Base-by-base conservation (phyloP, 345 rosid species). In the Melastoma malabathricum region DNA sequence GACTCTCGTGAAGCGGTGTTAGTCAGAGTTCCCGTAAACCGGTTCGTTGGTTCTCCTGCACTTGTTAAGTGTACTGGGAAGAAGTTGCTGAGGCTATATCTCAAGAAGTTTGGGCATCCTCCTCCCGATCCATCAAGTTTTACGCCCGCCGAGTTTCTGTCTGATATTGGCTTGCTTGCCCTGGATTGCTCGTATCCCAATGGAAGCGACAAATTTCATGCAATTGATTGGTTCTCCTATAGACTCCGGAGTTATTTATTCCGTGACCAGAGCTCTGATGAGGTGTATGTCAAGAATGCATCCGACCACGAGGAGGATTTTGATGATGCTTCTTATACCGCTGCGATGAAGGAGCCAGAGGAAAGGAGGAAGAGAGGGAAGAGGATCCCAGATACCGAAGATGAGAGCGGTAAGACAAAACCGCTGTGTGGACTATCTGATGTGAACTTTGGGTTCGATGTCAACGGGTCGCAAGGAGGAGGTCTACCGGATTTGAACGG, bases 141-240 rank as follows among this genome's bases (percentile, higher is more conserved):
- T 59, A 64, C 92, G 52, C 63, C 69, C 2, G 65, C 72, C 31
- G 78, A 78, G 48, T 62, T 86, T 69, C 76, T 86, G 38, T 64
- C 81, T 3, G 76, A 74, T 59, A 86, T 90, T 44, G 60, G 61
- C 48, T 60, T 43, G 29, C 49, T 74, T 14, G 94, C 96, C 53
- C 72, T 77, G 51, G 80, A 74, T 64, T 71, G 72, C 50, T 56
- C 44, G 46, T 60, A 65, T 61, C 65, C 76, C n/a, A 65, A 52
- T 19, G 73, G 67, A 65, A 76, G 57, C 43, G 60, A 65, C 47
- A 68, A 74, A 48, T 68, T 74, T 27, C 72, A 71, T 51, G 47
- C 63, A 15, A 44, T 56, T n/a, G 90, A 75, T 54, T 78, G 88
- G 90, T 80, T 90, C 75, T 82, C 86, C 69, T 76, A 92, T 59